Base-by-base conservation (phyloP, 2,329 filamentous ascomycete genomes). In the Shiraia bambusicola region DNA sequence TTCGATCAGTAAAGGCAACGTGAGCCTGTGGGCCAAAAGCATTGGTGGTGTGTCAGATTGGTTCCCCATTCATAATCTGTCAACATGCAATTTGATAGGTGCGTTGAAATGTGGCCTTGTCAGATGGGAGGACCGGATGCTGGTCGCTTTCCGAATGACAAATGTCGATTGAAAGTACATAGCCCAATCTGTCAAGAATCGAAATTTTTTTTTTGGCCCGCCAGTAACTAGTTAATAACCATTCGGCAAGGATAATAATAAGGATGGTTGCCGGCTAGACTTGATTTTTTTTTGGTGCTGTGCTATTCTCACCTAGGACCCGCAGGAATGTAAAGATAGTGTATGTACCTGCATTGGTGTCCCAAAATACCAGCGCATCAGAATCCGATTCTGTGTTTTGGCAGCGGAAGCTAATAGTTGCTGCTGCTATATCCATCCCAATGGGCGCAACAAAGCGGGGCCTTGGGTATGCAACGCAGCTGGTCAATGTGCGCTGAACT, bases 351-450 rank as follows among this genome's bases (percentile, higher is more conserved):
- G 45, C 47, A 48, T 41, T 45, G 47, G 45, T 45, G 37, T 47
- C 46, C 40, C 42, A 46, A 47, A 47, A 49, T 51, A 50, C 49
- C 30, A 44, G 43, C 31, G 41, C 41, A 31, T 37, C 42, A 31
- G 40, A 38, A 31, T 35, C 48, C 47, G 47, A 47, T 36, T 41
- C 54, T 31, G 49, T 46, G 32, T 47, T 48, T 35, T 53, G 42
- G 45, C 57, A 56, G 50, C 54, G 55, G 58, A 47, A 52, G 42
- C 59, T n/a, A n/a, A n/a, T n/a, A n/a, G n/a, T n/a, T n/a, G n/a
- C n/a, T n/a, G n/a, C n/a, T n/a, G n/a, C n/a, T 50, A 55, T 51
- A 14, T 53, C 55, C 15, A 25, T 40, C 51, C 49, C 47, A 54
- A 52, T 35, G 45, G 38, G 50, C 56, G 50, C 34, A 41, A 34